Evolutionary conservation across 1,284 basidiomycete species (phyloP), one percentile per base, ranked within the genome.

Genomic region (Ustilago cynodontis): DNA sequence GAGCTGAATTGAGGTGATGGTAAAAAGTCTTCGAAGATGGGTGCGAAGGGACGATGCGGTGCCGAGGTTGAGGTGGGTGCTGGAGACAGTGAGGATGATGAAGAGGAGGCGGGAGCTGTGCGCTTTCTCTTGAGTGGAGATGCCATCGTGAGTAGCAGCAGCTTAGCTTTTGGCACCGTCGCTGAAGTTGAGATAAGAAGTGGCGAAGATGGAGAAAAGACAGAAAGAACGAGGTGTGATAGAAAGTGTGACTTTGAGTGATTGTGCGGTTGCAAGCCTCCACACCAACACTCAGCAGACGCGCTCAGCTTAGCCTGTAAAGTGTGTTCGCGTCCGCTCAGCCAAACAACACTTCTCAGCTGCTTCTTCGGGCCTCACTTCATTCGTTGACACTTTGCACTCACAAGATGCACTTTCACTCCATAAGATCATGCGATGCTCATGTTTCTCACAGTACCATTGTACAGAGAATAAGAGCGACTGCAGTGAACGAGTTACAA

Each of bases 271-370:
- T 24, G 16, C 41, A 56, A 41, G 31, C 61, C 67, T 69, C 61
- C 67, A 69, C 61, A 69, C 56, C 67, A 69, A 69, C 67, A 69
- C 67, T 47, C 33, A 31, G 47, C 29, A 39, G 43, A 49, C 43
- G 43, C 56, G 56, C 39, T 45, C 39, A 35, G 31, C 29, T 5
- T 10, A 11, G 11, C 22, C 37, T 35, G 55, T 57, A 57, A 58
- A 55, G 49, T 41, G 58, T 51, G 41, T 39, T 24, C 41, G 37
- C 35, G 28, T 43, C n/a, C 14, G 18, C 18, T 47, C 51, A 39
- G 22, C 39, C 20, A 54, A 26, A 26, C 41, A 31, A 47, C 39
- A 41, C n/a, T 20, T 47, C 22, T 47, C 43, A 22, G 43, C 43
- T 22, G 43, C 43, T 33, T 33, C 5, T 6, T 33, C 31, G 31